Percentiles rank a stretch among this genome's conserved stretches.
These are phyloP conservation scores for Amphichorda felina DNA, from an alignment of 2,329 filamentous ascomycete genomes.

Conservation along the genomic window DNA sequence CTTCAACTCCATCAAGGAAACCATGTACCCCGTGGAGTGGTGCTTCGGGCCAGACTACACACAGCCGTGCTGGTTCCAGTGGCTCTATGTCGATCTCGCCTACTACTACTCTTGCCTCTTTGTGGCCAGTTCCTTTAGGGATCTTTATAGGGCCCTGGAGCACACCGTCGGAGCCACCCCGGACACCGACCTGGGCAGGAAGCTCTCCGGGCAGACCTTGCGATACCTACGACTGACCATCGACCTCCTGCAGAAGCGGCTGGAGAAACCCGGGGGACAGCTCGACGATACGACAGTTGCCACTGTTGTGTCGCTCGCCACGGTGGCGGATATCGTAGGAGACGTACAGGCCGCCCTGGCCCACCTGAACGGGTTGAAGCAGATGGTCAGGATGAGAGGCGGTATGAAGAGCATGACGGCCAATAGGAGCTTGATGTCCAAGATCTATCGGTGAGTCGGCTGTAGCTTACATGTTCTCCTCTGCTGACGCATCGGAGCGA, in stretches of 20 bases:
- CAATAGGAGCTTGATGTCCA: no score
- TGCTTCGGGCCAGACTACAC: slow-evolving; percentile 11
- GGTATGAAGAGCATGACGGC: slow-evolving; percentile 4
- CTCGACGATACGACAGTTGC: slow-evolving; percentile 9
- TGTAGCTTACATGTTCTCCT: no score
- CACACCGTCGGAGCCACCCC: background rate
- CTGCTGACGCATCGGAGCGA: no score
- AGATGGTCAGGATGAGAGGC: slow-evolving; percentile 14
- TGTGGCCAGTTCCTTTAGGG: slow-evolving; percentile 11
- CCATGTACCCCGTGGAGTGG: slow-evolving; percentile 15
- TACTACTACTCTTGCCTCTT: slow-evolving; percentile 14
- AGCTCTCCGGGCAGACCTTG: slow-evolving; percentile 7
- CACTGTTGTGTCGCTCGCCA: slow-evolving; percentile 9
- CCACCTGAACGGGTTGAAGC: slow-evolving; percentile 10
- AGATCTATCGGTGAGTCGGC: no score
- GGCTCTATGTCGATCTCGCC: slow-evolving; percentile 12
- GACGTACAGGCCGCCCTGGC: slow-evolving; percentile 8
- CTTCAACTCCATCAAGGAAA: slow-evolving; percentile 12
- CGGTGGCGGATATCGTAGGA: slow-evolving; percentile 10
- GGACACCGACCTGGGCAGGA: background rate
- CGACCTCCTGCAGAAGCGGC: slow-evolving; percentile 6
- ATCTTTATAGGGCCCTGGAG: background rate
- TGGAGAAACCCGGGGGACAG: slow-evolving; percentile 7
- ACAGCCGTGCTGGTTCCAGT: slow-evolving; percentile 14
- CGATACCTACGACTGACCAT: slow-evolving; percentile 9